Base-by-base conservation (phyloP, 768 basidiomycete species). In the Hortiboletus campestris region DNA sequence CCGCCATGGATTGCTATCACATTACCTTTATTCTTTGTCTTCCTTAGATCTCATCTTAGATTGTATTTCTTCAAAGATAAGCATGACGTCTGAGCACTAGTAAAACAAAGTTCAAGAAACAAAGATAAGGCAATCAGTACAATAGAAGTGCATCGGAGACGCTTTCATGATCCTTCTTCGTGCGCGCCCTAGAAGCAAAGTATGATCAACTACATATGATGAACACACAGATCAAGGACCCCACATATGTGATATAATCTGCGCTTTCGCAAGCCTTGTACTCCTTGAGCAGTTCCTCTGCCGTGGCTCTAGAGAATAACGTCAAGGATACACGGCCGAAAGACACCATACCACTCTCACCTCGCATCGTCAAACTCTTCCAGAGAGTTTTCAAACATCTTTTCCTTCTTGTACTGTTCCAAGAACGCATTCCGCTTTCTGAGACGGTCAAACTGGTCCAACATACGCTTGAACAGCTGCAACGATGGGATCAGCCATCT, bases 331-430 rank as follows among this genome's bases (percentile, higher is more conserved):
- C 16, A 6, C 31, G n/a, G 42, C 31, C 29, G 2, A 38, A 13
- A 32, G 16, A 46, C 14, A n/a, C 5, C 28, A 25, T 10, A 9
- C 19, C 20, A 60, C 47, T 44, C 80, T 56, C 65, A 92, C 94
- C 92, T 84, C n/a, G 97, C 90, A 73, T 97, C 94, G 64, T 98
- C 95, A 71, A 99, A 98, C 73, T 98, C 95, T 60, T 95, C 93
- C 60, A 98, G 71, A 2, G 87, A 87, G 68, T 95, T 88, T 69
- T 89, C 88, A 68, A 99, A 99, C 80, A 96, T 87, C 67, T 89
- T 88, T 72, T 98, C 94, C 69, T 93, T 94, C 78, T 96, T 97
- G 78, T 98, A 99, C 69, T 95, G 92, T 53, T 98, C 94, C 74
- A 99, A 72, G 72, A 96, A 98, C 2, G 97, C 97, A 65, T 96